These are phyloP conservation scores for Mycena vitilis DNA, from an alignment of 768 basidiomycete genomes.

Conservation along the genomic window DNA sequence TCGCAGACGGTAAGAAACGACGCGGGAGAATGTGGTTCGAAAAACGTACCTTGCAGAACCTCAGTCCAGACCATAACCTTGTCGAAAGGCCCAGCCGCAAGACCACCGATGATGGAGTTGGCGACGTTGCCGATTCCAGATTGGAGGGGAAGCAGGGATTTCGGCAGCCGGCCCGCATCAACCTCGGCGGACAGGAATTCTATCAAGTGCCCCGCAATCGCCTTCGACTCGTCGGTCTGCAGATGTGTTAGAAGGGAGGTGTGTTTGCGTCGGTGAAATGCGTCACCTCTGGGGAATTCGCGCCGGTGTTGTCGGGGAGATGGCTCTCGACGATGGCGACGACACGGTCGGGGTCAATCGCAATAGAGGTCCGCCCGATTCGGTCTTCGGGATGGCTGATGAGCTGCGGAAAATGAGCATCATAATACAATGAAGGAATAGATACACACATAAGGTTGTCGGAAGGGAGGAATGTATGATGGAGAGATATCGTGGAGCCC, in stretches of 20 bases:
- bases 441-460: constrained; percentile 47
- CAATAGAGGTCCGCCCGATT: constrained; percentile 57
- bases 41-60: constrained; percentile 52
- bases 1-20: background rate
- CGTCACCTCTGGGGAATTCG: constrained; percentile 51
- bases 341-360: constrained; percentile 62
- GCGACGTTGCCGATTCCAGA: constrained; percentile 63
- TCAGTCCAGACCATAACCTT: constrained; percentile 64
- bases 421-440: background rate
- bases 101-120: constrained; percentile 61
- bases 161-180: constrained; percentile 53
- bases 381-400: constrained; percentile 57
- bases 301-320: constrained; percentile 58
- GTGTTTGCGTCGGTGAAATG: no score
- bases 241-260: no score
- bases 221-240: constrained; percentile 51
- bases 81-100: constrained; percentile 61
- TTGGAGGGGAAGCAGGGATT: constrained; percentile 56
- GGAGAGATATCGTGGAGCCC: constrained; percentile 63
- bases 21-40: constrained; percentile 9
- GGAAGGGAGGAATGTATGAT: constrained; percentile 54
- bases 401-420: constrained; percentile 41
- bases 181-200: constrained; percentile 57
- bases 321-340: constrained; percentile 56
- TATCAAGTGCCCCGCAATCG: constrained; percentile 59